Conservation (phyloP, 2,329 filamentous ascomycete species). For the Talaromyces pinophilus region DNA sequence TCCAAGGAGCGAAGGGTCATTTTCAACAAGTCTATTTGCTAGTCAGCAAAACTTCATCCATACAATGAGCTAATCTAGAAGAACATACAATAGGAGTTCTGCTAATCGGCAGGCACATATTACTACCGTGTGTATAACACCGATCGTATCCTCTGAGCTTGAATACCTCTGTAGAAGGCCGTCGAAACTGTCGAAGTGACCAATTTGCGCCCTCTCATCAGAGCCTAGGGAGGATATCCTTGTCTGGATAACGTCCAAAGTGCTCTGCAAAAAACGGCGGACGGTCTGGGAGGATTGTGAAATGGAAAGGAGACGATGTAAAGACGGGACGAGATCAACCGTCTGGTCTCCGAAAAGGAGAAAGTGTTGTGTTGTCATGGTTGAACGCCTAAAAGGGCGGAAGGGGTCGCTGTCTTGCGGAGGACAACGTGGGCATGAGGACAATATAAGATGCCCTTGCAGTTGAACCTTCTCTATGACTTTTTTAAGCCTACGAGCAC, state of each 20-base stretch:
- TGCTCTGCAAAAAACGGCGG: not conserved
- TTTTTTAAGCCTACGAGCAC: not conserved
- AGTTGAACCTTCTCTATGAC: not conserved
- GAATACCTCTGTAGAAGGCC: not conserved
- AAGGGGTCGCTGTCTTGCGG: not conserved
- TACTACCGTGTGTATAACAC: not conserved
- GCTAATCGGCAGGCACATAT: not conserved
- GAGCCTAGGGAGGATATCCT: not conserved
- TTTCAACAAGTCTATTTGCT: not conserved
- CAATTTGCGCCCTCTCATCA: not conserved
- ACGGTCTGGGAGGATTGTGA: not conserved
- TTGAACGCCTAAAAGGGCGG: not conserved
- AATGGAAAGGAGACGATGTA: not conserved
- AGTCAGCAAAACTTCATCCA: not conserved
- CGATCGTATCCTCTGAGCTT: not conserved
- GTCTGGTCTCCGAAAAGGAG: conserved; percentile 18
- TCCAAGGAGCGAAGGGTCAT: not conserved
- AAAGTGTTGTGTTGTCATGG: not conserved
- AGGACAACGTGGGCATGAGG: not conserved
- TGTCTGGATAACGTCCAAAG: not conserved
- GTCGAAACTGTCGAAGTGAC: not conserved
- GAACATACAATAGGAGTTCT: not conserved
- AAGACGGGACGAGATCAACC: conserved; percentile 14
- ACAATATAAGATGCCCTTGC: not conserved
- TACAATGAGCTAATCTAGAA: not conserved